These are phyloP conservation scores for Globisporangium emineosum DNA, from an alignment of 352 stramenopile genomes.

Conservation along the genomic window DNA sequence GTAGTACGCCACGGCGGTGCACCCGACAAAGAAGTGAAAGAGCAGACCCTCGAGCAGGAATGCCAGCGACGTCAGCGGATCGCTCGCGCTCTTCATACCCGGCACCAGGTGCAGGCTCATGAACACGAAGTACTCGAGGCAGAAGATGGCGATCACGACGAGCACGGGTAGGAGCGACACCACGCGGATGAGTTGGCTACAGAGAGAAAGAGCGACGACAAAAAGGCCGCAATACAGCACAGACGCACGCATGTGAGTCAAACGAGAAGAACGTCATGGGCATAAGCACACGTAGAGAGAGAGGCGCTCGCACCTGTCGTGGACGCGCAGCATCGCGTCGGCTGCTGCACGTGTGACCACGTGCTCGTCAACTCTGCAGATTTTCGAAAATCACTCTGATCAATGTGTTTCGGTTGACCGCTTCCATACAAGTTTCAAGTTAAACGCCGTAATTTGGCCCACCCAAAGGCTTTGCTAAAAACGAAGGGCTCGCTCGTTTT, in stretches of 20 bases:
- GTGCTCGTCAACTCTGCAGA: too few relatives aligned
- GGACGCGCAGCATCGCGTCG: conserved; percentile 63
- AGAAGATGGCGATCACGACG: conserved; percentile 55
- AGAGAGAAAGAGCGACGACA: neutral
- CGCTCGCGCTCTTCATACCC: conserved; percentile 16
- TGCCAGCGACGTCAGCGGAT: conserved; percentile 16
- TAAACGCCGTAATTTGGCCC: too few relatives aligned
- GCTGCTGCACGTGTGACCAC: too few relatives aligned
- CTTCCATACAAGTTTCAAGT: too few relatives aligned
- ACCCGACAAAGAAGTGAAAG: conserved; percentile 60
- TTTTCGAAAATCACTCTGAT: too few relatives aligned
- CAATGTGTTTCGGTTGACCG: too few relatives aligned
- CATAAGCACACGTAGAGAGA: neutral
- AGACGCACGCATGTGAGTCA: neutral
- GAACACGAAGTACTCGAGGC: conserved; percentile 72
- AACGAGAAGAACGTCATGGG: neutral
- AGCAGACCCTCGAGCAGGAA: conserved; percentile 34
- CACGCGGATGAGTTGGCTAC: conserved; percentile 54
- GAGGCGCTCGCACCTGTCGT: conserved; percentile 46
- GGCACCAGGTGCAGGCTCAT: conserved; percentile 48
- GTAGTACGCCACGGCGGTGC: conserved; percentile 59
- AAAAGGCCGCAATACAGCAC: neutral
- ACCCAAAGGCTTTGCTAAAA: too few relatives aligned
- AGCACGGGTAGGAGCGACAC: conserved; percentile 62
- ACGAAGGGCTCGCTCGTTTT: too few relatives aligned